A percentile compares a stretch with the other conserved stretches of the same genome.
Evolutionary conservation across 208 protist genomes (phyloP).

Genomic region (Endotrypanum monterogeii): DNA sequence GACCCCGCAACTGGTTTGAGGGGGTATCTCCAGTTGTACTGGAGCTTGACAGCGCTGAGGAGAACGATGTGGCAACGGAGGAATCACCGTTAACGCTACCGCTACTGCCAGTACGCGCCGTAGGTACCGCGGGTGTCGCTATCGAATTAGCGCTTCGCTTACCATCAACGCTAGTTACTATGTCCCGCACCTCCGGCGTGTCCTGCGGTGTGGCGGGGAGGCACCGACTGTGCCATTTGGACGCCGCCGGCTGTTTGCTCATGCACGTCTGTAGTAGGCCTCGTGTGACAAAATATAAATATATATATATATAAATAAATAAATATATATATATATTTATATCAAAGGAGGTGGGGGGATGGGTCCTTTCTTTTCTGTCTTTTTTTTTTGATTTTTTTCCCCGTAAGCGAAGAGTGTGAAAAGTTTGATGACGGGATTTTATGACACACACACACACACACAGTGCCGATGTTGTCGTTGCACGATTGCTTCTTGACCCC

Average conservation of each 20-base stretch:
- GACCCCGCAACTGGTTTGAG: not conserved
- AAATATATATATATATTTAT: not conserved
- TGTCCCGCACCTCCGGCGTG: not conserved
- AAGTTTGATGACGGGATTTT: no score
- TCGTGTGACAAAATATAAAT: not conserved
- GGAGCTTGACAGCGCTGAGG: not conserved
- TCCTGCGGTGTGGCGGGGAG: not conserved
- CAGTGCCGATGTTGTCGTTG: no score
- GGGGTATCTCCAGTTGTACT: not conserved
- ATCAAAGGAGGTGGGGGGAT: not conserved
- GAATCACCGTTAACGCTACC: not conserved
- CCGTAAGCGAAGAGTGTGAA: not conserved
- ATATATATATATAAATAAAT: not conserved
- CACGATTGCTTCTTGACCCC: no score
- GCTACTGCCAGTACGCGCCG: not conserved
- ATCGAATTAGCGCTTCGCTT: not conserved
- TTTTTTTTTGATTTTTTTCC: no score
- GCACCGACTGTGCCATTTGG: not conserved
- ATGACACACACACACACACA: no score
- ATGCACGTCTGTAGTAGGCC: not conserved
- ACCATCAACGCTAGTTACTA: not conserved
- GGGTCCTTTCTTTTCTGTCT: no score
- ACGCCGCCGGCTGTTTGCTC: not conserved
- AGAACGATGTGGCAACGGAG: not conserved
- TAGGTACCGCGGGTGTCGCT: not conserved